phyloP scores from a whole-genome alignment of 2,329 filamentous ascomycete genomes.

The Dactylellina drechsleri region DNA sequence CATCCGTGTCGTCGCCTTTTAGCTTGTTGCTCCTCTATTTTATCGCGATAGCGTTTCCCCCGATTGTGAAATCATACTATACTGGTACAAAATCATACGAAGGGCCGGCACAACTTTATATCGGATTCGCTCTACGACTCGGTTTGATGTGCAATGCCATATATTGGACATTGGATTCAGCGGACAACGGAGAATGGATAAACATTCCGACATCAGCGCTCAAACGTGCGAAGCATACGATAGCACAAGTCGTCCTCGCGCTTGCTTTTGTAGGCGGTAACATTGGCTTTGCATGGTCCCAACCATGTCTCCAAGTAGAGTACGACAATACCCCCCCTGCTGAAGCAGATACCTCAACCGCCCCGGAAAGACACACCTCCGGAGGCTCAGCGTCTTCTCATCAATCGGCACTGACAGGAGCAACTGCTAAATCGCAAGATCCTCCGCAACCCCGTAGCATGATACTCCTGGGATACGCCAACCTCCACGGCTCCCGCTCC shows the following conservation, averaged over 20 bases:
- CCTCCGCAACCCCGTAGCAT: slow-evolving; percentile 65
- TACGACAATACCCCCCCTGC: slow-evolving; percentile 60
- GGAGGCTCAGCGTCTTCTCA: slow-evolving; percentile 60
- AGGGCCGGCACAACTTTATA: slow-evolving; percentile 84
- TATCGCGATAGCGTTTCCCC: slow-evolving; percentile 75
- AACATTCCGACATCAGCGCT: slow-evolving; percentile 70
- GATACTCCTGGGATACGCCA: slow-evolving; percentile 88
- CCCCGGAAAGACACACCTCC: slow-evolving; percentile 18
- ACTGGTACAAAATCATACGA: slow-evolving; percentile 85
- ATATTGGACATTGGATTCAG: slow-evolving; percentile 90
- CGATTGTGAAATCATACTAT: slow-evolving; percentile 82
- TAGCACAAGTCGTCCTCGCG: slow-evolving; percentile 83
- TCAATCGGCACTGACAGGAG: slow-evolving; percentile 60
- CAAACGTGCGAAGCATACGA: slow-evolving; percentile 77
- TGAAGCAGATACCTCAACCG: slow-evolving; percentile 53
- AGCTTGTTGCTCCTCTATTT: slow-evolving; percentile 82
- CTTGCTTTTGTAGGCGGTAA: slow-evolving; percentile 85
- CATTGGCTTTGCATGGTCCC: slow-evolving; percentile 84
- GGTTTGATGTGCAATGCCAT: slow-evolving; percentile 78
- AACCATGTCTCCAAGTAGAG: slow-evolving; percentile 81
- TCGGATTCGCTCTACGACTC: slow-evolving; percentile 79
- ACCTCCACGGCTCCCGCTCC: slow-evolving; percentile 90
- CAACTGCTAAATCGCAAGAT: slow-evolving; percentile 55
- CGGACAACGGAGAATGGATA: slow-evolving; percentile 86
- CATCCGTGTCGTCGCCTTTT: slow-evolving; percentile 92